These are phyloP conservation scores for Suhomyces coccinellae DNA, from an alignment of 1,139 yeast species.

Conservation along the genomic window DNA sequence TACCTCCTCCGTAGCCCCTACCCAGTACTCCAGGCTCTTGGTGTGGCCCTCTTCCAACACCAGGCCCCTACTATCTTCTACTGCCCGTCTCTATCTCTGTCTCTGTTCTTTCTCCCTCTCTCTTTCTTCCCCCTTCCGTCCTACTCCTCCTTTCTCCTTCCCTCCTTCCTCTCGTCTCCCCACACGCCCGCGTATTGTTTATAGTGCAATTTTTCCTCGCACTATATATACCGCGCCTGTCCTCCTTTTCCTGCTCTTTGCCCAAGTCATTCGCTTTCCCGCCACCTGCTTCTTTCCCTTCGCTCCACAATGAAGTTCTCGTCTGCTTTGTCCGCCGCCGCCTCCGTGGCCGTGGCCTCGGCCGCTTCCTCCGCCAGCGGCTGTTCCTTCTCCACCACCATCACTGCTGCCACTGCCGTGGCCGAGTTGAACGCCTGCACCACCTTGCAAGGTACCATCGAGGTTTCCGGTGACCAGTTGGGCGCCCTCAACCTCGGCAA, in stretches of 20 bases:
- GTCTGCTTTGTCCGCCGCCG: constrained; percentile 14
- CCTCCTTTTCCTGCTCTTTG: background rate
- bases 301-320: constrained; percentile 23
- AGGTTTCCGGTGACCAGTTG: constrained; percentile 40
- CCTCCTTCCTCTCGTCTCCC: background rate
- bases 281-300: background rate
- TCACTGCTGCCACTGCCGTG: constrained; percentile 41
- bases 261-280: constrained; percentile 20
- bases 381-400: constrained; percentile 43
- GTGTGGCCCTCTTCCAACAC: too few species aligned
- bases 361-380: constrained; percentile 18
- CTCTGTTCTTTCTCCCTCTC: background rate
- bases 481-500: constrained; percentile 35
- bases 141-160: background rate
- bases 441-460: constrained; percentile 43
- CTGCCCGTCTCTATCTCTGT: background rate
- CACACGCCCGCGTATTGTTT: background rate
- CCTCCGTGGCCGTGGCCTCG: constrained; percentile 19
- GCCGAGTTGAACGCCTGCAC: constrained; percentile 40
- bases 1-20: too few species aligned
- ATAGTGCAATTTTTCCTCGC: background rate
- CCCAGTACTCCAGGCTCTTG: too few species aligned
- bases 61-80: too few species aligned
- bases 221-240: constrained; percentile 3
- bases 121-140: background rate